These are phyloP conservation scores for Cajanus cajan DNA, from an alignment of 306 rosid species.

Conservation along the genomic window DNA sequence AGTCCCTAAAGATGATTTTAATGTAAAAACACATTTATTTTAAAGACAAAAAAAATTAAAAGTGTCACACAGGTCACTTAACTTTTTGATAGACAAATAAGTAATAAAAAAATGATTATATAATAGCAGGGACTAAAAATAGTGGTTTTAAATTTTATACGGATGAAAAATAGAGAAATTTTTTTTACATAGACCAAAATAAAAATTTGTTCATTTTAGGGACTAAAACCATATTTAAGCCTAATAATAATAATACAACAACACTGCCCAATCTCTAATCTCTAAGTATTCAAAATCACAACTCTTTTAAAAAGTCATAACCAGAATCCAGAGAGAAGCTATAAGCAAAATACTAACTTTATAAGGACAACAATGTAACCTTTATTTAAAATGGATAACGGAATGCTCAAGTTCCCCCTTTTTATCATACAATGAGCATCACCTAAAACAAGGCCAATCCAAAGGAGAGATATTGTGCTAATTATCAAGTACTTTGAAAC, in stretches of 20 bases:
- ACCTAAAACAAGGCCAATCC: background rate
- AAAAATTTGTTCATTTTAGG: too few species aligned
- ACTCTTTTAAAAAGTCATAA: background rate
- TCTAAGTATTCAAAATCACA: background rate
- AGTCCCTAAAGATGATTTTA: too few species aligned
- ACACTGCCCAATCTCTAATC: background rate
- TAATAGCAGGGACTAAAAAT: too few species aligned
- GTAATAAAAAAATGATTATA: too few species aligned
- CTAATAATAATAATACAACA: background rate
- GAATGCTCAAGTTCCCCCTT: background rate
- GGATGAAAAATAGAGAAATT: too few species aligned
- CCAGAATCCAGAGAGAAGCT: background rate
- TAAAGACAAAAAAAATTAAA: too few species aligned
- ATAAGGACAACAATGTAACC: background rate
- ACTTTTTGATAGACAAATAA: too few species aligned
- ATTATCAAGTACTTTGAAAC: background rate
- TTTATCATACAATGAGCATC: background rate
- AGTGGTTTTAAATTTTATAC: too few species aligned
- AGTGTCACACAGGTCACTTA: too few species aligned
- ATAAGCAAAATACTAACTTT: background rate
- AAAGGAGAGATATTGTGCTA: background rate
- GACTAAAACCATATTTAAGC: too few species aligned
- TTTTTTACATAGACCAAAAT: too few species aligned
- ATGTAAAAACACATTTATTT: too few species aligned
- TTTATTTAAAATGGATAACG: background rate